Evolutionary conservation across 805 yeast genomes (phyloP).

Genomic region (Kodamaea fukazawae): DNA sequence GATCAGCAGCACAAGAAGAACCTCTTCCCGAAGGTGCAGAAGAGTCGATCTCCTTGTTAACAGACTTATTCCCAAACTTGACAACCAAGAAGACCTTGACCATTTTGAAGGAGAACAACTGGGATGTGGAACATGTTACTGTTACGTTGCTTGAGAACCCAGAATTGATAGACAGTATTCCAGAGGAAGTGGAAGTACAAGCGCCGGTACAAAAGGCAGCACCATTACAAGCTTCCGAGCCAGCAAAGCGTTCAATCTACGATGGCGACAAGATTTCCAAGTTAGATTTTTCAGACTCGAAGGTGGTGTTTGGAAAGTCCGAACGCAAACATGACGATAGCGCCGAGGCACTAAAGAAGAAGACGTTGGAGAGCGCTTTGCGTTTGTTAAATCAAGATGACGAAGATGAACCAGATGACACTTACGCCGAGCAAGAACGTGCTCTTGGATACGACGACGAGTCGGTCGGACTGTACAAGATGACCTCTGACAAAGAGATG

Average conservation of each 20-base stretch:
- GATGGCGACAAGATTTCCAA: constrained; percentile 31
- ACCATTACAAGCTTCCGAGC: constrained; percentile 3
- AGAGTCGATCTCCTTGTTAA: constrained; percentile 38
- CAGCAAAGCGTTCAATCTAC: constrained; percentile 18
- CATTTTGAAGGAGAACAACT: constrained; percentile 46
- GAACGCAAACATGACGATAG: constrained; percentile 13
- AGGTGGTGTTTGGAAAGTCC: constrained; percentile 35
- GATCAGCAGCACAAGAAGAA: constrained; percentile 5
- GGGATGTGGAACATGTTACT: constrained; percentile 57
- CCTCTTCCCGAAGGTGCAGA: constrained; percentile 12
- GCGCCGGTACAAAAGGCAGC: constrained; percentile 13
- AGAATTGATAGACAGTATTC: constrained; percentile 30
- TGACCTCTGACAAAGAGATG: constrained; percentile 51
- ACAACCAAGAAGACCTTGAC: constrained; percentile 45
- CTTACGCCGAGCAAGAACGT: constrained; percentile 51
- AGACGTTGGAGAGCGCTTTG: constrained; percentile 58
- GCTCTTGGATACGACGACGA: constrained; percentile 34
- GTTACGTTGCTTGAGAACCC: constrained; percentile 65
- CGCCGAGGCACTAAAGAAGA: constrained; percentile 49
- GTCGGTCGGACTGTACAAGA: constrained; percentile 13
- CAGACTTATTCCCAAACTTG: constrained; percentile 70
- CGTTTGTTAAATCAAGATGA: constrained; percentile 66
- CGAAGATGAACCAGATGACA: constrained; percentile 85
- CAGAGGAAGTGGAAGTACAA: constrained; percentile 19
- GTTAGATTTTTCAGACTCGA: constrained; percentile 22